Conservation (phyloP, 2,329 filamentous ascomycete species). For the Trichocomaceae sp. region DNA sequence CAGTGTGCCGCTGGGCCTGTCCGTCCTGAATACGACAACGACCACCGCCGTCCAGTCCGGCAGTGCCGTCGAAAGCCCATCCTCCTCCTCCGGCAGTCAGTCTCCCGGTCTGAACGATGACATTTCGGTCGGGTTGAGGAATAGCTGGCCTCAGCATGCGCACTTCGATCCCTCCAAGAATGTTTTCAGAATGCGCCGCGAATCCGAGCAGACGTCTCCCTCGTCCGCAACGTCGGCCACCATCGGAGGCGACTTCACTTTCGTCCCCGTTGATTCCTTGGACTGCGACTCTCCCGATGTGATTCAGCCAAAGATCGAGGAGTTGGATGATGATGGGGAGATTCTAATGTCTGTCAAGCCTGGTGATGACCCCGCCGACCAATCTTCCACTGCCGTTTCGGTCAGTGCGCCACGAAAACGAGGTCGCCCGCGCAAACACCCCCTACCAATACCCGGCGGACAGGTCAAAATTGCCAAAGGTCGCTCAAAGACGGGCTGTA, state of each 20-base stretch:
- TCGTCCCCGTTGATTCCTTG: not conserved
- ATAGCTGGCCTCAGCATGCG: constrained; percentile 9
- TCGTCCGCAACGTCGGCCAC: constrained; percentile 24
- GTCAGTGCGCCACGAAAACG: constrained; percentile 52
- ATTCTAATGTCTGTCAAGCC: constrained; percentile 23
- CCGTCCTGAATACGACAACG: constrained; percentile 5
- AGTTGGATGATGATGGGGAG: constrained; percentile 43
- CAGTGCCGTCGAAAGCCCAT: constrained; percentile 20
- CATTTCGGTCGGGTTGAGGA: constrained; percentile 22
- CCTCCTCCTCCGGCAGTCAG: constrained; percentile 24
- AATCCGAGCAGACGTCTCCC: constrained; percentile 16
- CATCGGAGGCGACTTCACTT: constrained; percentile 15
- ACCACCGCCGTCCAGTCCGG: constrained; percentile 11
- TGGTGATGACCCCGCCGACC: constrained; percentile 15
- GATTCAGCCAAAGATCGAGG: constrained; percentile 50
- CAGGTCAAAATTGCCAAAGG: constrained; percentile 71
- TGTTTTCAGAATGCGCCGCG: constrained; percentile 14
- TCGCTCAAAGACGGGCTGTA: constrained; percentile 52
- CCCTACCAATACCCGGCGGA: constrained; percentile 53
- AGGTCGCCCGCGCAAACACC: constrained; percentile 76
- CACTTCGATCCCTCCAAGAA: constrained; percentile 19
- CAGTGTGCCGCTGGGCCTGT: not conserved
- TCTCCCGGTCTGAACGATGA: constrained; percentile 31
- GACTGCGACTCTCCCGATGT: constrained; percentile 24
- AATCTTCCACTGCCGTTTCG: constrained; percentile 19